Evolutionary conservation across 2,329 filamentous ascomycete genomes (phyloP).

Genomic region (Paraphoma chrysanthemicola): DNA sequence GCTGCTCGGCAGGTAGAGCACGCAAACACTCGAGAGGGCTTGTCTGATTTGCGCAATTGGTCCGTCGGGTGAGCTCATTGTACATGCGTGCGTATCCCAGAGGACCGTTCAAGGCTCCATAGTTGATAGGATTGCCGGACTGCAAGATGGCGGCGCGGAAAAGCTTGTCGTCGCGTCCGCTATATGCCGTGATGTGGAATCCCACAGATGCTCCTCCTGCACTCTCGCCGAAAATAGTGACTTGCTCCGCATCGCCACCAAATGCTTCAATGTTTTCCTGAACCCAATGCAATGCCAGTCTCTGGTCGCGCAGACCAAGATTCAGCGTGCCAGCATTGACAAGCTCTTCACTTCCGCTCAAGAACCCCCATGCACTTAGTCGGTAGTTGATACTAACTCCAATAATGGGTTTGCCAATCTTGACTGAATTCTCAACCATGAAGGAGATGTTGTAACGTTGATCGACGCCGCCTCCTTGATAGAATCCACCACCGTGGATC

Average conservation of each 20-base stretch:
- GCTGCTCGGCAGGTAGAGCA: slow-evolving; percentile 62
- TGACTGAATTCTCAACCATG: slow-evolving; percentile 56
- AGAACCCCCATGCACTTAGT: slow-evolving; percentile 68
- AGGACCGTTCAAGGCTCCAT: slow-evolving; percentile 21
- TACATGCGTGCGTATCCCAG: slow-evolving; percentile 28
- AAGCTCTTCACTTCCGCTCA: slow-evolving; percentile 53
- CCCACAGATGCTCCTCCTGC: slow-evolving; percentile 55
- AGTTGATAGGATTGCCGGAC: slow-evolving; percentile 49
- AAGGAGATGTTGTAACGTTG: slow-evolving; percentile 59
- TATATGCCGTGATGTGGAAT: slow-evolving; percentile 54
- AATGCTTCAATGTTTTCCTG: slow-evolving; percentile 53
- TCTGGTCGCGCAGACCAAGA: slow-evolving; percentile 55
- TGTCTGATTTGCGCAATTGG: slow-evolving; percentile 30
- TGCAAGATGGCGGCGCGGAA: slow-evolving; percentile 58
- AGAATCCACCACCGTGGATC: slow-evolving; percentile 62
- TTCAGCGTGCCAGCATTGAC: slow-evolving; percentile 54
- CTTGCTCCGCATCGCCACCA: slow-evolving; percentile 51
- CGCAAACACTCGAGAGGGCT: slow-evolving; percentile 61
- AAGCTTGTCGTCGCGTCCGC: slow-evolving; percentile 56
- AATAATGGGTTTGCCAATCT: slow-evolving; percentile 58
- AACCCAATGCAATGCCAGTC: slow-evolving; percentile 56
- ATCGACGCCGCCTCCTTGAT: slow-evolving; percentile 58
- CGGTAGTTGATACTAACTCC: slow-evolving; percentile 59
- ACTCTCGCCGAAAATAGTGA: slow-evolving; percentile 55
- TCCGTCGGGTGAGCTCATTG: slow-evolving; percentile 25